phyloP scores from a whole-genome alignment of 2,329 filamentous ascomycete species.

The Botrytis aclada region DNA sequence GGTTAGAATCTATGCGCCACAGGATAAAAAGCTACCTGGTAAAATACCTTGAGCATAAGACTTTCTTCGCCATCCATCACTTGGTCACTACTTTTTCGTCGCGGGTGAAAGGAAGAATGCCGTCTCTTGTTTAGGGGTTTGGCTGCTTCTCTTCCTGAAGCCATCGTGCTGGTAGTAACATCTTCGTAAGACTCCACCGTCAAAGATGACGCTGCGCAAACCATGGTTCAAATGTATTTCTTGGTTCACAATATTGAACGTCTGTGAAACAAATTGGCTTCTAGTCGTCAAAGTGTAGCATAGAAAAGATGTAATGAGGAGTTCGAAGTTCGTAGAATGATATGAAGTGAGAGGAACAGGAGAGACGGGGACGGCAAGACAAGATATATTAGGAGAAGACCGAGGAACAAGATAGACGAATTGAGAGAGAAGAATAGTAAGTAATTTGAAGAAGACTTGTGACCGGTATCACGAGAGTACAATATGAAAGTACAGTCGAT shows the following conservation, averaged over 20 bases:
- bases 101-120: constrained; percentile 56
- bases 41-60: constrained; percentile 53
- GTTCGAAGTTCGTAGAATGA: neutral
- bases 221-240: constrained; percentile 29
- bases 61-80: constrained; percentile 62
- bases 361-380: neutral
- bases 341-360: neutral
- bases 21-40: neutral
- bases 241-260: neutral
- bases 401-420: neutral
- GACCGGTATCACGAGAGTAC: constrained; percentile 8
- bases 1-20: constrained; percentile 15
- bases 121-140: constrained; percentile 40
- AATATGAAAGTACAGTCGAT: constrained; percentile 13
- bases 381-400: neutral
- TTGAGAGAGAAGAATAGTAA: neutral
- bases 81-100: constrained; percentile 54
- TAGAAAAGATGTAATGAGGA: neutral
- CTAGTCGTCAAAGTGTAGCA: neutral
- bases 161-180: constrained; percentile 23
- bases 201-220: constrained; percentile 35
- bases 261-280: neutral
- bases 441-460: constrained; percentile 15
- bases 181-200: constrained; percentile 37
- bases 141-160: constrained; percentile 26